Base-by-base conservation (phyloP, 2,329 filamentous ascomycete species). In the Ambrosiella beaveri region DNA sequence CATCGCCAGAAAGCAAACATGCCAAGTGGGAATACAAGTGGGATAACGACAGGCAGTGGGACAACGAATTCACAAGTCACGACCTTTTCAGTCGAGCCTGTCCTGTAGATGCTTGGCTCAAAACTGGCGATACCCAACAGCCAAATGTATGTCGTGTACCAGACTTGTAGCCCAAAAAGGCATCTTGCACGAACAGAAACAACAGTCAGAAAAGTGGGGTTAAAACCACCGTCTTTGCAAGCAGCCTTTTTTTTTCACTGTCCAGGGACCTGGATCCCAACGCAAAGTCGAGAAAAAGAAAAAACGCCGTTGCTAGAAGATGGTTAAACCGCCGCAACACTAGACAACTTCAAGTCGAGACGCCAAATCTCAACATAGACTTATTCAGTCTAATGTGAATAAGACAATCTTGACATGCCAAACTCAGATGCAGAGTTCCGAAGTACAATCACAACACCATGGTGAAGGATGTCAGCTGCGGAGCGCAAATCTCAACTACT, bases 401-500 rank as follows among this genome's bases (percentile, higher is more conserved):
- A 47, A 15, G 19, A 8, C n/a, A 47, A 47, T 8, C 27, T 47
- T 15, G n/a, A 17, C n/a, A 47, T 12, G 40, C n/a, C n/a, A 47
- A 47, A 47, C 44, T 47, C 44, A 17, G 8, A 47, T 47, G 13
- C 7, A 47, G 13, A 15, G 44, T 12, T 6, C 19, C 7, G 44
- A 8, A 47, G 13, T 15, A 8, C 19, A 47, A 27, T 27, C 44
- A 47, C 19, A 17, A n/a, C 44, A 13, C 19, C 19, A 8, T 47
- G 13, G 19, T 13, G 44, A 47, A 47, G 7, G 13, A 47, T 47
- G 44, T 7, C 8, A 17, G 19, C n/a, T 17, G n/a, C 5, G n/a
- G n/a, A 47, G 13, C 7, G 44, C 44, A 47, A 53, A 37, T 49
- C 35, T 53, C 51, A 53, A 53, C 27, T 53, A 53, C 51, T 53